Evolutionary conservation across 441 rosid genomes (phyloP), one percentile per base, ranked within the genome.

Genomic region (Adansonia gregorii): DNA sequence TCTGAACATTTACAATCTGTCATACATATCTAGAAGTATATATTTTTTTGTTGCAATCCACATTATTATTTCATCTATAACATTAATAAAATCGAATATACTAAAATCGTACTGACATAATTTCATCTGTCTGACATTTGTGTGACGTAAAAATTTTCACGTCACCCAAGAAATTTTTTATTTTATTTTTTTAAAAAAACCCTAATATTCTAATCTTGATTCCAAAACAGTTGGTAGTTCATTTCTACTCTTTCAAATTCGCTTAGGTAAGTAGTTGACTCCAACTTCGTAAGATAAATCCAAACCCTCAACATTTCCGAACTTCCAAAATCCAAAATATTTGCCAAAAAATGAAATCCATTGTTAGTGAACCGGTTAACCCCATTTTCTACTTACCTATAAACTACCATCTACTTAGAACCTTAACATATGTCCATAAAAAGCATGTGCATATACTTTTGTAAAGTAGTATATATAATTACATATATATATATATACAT

Each of bases 271-370:
- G 64, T 55, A 54, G 35, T 35, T 39, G 49, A 35, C 2, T 10
- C 49, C 31, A 19, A 17, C 24, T 67, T 43, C 19, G 15, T 46
- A 19, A 45, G 4, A 6, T 3, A 45, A 67, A 60, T 12, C 1
- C 19, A 27, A 63, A 63, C 67, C 41, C 67, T 63, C 67, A n/a
- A n/a, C n/a, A n/a, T n/a, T n/a, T n/a, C n/a, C 35, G 35, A 27
- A 27, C 27, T 24, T 24, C 27, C 27, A 24, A 24, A 24, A 24
- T 24, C 35, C 35, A 27, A 27, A 27, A 27, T 24, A 24, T 24
- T 27, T 31, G 61, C 31, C n/a, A n/a, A 54, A 45, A 71, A 71
- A 71, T 45, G 17, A 67, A 45, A 67, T 20, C 8, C 15, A 67
- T 43, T 45, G 31, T 45, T 4, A 31, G 45, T 17, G 52, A 67